Conservation (phyloP, 73 alveolate species). For the Tetrahymena thermophila region DNA sequence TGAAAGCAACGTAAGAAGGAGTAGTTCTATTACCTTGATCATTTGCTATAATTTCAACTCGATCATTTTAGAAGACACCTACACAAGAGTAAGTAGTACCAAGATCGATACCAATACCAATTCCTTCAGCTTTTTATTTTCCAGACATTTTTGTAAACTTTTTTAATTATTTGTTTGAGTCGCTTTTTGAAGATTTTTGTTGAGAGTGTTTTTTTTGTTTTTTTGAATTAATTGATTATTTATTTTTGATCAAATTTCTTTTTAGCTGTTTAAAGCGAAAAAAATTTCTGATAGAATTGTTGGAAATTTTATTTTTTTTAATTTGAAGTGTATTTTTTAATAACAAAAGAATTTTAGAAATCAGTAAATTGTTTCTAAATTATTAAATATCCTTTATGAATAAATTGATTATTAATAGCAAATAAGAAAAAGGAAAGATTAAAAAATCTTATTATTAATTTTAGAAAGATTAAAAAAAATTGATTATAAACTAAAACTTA, state of each 20-base stretch:
- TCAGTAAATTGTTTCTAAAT: not conserved
- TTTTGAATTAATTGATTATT: not conserved
- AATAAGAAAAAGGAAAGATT: not conserved
- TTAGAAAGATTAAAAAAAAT: not conserved
- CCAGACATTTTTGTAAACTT: not conserved
- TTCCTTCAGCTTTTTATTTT: not conserved
- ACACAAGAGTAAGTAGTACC: constrained; percentile 91
- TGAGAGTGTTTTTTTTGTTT: not conserved
- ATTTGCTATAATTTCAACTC: constrained; percentile 82
- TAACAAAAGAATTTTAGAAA: not conserved
- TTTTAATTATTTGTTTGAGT: not conserved
- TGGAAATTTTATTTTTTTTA: not conserved
- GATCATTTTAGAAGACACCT: constrained; percentile 71
- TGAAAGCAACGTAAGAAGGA: constrained; percentile 88
- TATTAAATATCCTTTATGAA: no score
- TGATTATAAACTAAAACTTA: not conserved
- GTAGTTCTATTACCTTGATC: constrained; percentile 92
- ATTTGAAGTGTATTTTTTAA: not conserved
- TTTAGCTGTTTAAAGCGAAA: not conserved
- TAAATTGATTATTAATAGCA: no score
- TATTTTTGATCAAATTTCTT: not conserved
- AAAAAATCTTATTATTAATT: not conserved
- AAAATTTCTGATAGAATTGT: not conserved
- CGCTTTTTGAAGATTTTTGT: not conserved
- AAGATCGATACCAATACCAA: constrained; percentile 75